Conservation (phyloP, 306 rosid genomes). For the Cucumis cinereus region DNA sequence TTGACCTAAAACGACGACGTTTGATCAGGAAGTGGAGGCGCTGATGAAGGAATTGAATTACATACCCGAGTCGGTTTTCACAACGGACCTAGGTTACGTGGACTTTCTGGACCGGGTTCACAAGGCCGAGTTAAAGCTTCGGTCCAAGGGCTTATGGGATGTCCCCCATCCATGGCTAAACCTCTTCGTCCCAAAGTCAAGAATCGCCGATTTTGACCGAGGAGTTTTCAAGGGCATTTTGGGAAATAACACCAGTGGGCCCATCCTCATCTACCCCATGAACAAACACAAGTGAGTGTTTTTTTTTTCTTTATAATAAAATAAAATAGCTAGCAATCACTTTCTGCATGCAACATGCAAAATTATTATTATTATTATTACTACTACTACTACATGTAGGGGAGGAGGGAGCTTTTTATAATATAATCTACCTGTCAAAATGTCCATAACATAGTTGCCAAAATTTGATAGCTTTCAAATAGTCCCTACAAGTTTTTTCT, state of each 20-base stretch:
- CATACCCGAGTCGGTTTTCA: constrained; percentile 58
- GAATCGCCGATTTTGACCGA: constrained; percentile 61
- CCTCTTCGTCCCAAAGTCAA: constrained; percentile 87
- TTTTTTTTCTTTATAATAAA: neutral
- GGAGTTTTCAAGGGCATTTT: constrained; percentile 91
- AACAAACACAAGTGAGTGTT: constrained; percentile 68
- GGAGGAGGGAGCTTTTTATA: neutral
- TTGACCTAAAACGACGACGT: neutral
- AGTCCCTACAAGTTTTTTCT: neutral
- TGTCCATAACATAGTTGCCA: neutral
- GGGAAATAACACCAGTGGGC: constrained; percentile 88
- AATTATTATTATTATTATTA: neutral
- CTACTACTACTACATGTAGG: neutral
- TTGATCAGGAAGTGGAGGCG: constrained; percentile 48
- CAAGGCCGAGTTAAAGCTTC: constrained; percentile 83
- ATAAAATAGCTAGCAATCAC: neutral
- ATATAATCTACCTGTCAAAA: neutral
- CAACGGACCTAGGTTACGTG: constrained; percentile 69
- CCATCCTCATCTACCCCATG: constrained; percentile 94
- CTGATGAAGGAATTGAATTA: constrained; percentile 47
- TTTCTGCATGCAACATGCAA: constrained; percentile 19
- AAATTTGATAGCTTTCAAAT: neutral
- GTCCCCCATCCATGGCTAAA: constrained; percentile 98
- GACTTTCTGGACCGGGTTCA: constrained; percentile 93
- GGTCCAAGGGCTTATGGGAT: constrained; percentile 81